A percentile compares a stretch with the other conserved stretches of the same genome.
Evolutionary conservation across 2,329 filamentous ascomycete genomes (phyloP).

Genomic region (Claviceps africana): DNA sequence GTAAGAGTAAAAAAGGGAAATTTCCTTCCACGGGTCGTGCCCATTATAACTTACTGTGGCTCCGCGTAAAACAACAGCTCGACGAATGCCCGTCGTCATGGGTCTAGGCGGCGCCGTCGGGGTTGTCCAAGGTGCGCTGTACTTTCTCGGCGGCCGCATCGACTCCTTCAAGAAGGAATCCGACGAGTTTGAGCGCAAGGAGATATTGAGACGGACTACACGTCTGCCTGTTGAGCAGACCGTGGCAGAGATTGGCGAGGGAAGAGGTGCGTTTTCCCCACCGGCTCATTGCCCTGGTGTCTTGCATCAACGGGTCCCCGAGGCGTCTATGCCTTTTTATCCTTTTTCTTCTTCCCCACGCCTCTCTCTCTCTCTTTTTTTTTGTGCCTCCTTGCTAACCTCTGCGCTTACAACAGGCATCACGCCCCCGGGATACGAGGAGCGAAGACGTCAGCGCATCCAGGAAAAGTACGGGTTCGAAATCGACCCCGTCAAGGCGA

Average conservation of each 20-base stretch:
- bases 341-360: too few species aligned
- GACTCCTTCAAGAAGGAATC: slow-evolving; percentile 39
- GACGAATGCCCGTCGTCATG: slow-evolving; percentile 53
- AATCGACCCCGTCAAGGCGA: slow-evolving; percentile 50
- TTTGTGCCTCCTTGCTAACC: neutral
- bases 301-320: neutral
- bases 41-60: neutral
- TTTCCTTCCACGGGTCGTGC: neutral
- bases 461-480: slow-evolving; percentile 82
- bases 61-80: slow-evolving; percentile 13
- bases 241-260: slow-evolving; percentile 69
- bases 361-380: neutral
- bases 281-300: neutral
- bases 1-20: neutral
- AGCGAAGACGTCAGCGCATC: slow-evolving; percentile 67
- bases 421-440: slow-evolving; percentile 66
- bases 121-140: slow-evolving; percentile 46
- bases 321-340: neutral
- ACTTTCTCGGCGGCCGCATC: slow-evolving; percentile 52
- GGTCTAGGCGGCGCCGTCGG: slow-evolving; percentile 49
- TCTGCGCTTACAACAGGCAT: slow-evolving; percentile 43
- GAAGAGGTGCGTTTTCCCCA: slow-evolving; percentile 49
- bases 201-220: slow-evolving; percentile 58
- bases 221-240: slow-evolving; percentile 67
- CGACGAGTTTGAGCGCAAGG: slow-evolving; percentile 62